Base-by-base conservation (phyloP, 352 stramenopile species). In the Globisporangium emineosum region DNA sequence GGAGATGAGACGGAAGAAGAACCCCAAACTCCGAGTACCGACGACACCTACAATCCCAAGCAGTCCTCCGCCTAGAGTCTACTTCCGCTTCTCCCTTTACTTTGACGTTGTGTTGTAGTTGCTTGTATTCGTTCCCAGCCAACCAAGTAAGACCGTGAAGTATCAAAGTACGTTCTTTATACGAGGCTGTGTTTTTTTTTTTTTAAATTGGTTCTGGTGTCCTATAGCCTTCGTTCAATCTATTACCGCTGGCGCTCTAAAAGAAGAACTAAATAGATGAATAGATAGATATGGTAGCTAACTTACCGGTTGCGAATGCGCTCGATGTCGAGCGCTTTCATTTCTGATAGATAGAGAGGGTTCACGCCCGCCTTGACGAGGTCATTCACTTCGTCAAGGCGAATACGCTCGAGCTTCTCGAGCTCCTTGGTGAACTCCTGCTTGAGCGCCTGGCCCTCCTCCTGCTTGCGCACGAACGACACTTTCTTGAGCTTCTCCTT, bases 311-410 rank as follows among this genome's bases (percentile, higher is more conserved):
- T 78, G 63, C 49, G 71, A 53, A 72, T 70, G 29, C 91, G 96
- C 35, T 84, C 78, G 60, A 98, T 97, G 76, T 98, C 91, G 49
- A 97, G 70, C 8, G 78, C 87, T 55, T 91, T 92, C 82, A 98
- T 97, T 77, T 98, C 93, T 9, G 81, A 85, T 35, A 97, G 78
- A 67, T 98, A 98, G 21, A 90, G 72, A 30, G 92, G 86, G 62
- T 97, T 96, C 64, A 97, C 89, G 30, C 92, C 92, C 50, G 90
- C 85, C 57, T 83, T 64, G 51, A 91, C 85, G 33, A 98, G 82
- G 53, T 97, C 86, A 0, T 81, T 62, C 7, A 98, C 86, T 69
- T 97, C 91, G 69, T 96, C 86, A 54, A 96, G 75, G 19, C 92
- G 81, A 65, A 98, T 92, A 21, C 70, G 76, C 64, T 97, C 89